A percentile compares a stretch with the other conserved stretches of the same genome.
Evolutionary conservation across 202 grass and related monocot genomes (phyloP).

Genomic region (Tripidium arundinaceum): DNA sequence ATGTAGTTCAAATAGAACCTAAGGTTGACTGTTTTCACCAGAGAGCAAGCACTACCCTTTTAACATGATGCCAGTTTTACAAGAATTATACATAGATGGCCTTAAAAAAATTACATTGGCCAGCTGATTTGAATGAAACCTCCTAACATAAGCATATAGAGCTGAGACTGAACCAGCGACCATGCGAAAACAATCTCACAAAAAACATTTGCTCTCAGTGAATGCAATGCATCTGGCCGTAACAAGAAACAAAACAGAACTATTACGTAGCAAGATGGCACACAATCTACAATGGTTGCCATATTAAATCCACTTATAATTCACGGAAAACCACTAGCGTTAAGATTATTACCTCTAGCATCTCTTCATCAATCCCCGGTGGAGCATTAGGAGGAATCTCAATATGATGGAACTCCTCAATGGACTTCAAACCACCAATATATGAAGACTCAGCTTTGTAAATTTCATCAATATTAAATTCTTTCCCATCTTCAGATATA

Average conservation of each 20-base stretch:
- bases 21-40: neutral
- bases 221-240: neutral
- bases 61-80: neutral
- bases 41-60: neutral
- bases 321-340: neutral
- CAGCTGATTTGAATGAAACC: neutral
- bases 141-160: neutral
- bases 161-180: neutral
- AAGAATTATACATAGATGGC: neutral
- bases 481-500: conserved; percentile 64
- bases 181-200: neutral
- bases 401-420: conserved; percentile 78
- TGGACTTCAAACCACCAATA: conserved; percentile 63
- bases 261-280: neutral
- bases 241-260: neutral
- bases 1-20: neutral
- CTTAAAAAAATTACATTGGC: neutral
- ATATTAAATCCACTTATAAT: conserved; percentile 20
- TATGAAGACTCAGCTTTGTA: conserved; percentile 78
- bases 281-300: neutral
- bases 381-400: conserved; percentile 79
- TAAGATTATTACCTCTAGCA: conserved; percentile 51
- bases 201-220: neutral
- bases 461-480: conserved; percentile 82
- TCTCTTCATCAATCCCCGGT: conserved; percentile 69